phyloP scores from a whole-genome alignment of 2,329 filamentous ascomycete species.

The Microthyrium microscopicum region DNA sequence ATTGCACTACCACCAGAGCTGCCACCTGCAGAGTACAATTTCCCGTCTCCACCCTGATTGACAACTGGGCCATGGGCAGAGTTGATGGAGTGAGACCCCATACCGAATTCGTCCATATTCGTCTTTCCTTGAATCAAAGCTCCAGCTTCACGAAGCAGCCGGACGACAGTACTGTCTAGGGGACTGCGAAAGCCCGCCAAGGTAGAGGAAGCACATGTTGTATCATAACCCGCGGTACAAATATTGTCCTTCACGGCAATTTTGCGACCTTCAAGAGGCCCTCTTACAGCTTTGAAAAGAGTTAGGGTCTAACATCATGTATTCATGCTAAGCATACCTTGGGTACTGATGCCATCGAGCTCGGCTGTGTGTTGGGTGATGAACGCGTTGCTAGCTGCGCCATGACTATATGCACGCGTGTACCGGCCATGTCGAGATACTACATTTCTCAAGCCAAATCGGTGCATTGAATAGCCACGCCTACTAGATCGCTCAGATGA shows the following conservation, averaged over 20 bases:
- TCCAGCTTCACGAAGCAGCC: conserved; percentile 45
- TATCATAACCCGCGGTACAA: conserved; percentile 30
- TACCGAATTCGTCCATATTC: conserved; percentile 91
- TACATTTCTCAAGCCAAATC: no score
- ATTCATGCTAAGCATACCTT: no score
- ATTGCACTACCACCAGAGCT: conserved; percentile 91
- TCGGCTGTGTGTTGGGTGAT: no score
- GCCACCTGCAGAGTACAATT: conserved; percentile 53
- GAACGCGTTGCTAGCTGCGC: no score
- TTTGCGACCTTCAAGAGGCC: conserved; percentile 17
- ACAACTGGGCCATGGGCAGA: conserved; percentile 50
- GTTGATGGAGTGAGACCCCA: conserved; percentile 67
- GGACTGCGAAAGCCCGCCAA: conserved; percentile 54
- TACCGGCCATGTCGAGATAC: no score
- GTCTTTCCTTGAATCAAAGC: conserved; percentile 59
- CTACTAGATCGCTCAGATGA: no score
- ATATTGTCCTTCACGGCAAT: conserved; percentile 37
- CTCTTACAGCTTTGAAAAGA: no score
- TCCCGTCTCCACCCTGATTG: conserved; percentile 15
- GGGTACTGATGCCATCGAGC: no score
- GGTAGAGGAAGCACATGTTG: conserved; percentile 69
- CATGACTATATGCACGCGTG: no score
- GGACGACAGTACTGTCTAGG: conserved; percentile 67
- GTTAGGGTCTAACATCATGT: no score
- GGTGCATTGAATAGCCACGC: no score